Base-by-base conservation (phyloP, 257 asterid species). In the Capsicum rhomboideum region DNA sequence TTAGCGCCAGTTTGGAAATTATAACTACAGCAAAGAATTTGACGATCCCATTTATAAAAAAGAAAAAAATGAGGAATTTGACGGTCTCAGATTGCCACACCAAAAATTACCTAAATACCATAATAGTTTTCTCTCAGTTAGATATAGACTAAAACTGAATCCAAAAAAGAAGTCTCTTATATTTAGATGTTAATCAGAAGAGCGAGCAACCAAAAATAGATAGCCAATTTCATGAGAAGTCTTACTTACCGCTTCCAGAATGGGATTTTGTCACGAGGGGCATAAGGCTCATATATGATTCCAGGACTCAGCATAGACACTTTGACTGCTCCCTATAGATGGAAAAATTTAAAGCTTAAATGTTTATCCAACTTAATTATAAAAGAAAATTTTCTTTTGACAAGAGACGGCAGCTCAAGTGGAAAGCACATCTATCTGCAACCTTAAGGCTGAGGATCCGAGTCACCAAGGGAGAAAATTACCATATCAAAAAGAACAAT, bases 291-390 rank as follows among this genome's bases (percentile, higher is more conserved):
- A 54, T 86, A 89, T 8, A 95, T 87, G 79, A 94, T 82, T 80
- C 99, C 99, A 85, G 98, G 97, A 85, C 97, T 95, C 72, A 87
- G 79, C 91, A 92, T 83, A 63, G 98, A 85, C 77, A 95, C 89
- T 81, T 88, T 87, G 75, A 91, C 80, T 82, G 93, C 85, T 50
- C 91, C 94, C 99, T 95, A 91, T 86, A 86, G 84, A 77, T 84
- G 59, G 80, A 77, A 78, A 86, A 55, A 83, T 50, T 78, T 80
- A 31, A 68, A 83, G 29, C 50, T 44, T 49, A 74, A 74, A 74
- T 17, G 21, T 8, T 74, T 74, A 72, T 72, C 56, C 79, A 72
- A 12, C 79, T 12, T 72, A 44, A 44, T 46, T 28, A 17, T 13
- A 9, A 26, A 18, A 82, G 10, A 80, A 68, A 68, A 3, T 4